Evolutionary conservation across 2,329 filamentous ascomycete species (phyloP).

Genomic region (Alternaria burnsii): DNA sequence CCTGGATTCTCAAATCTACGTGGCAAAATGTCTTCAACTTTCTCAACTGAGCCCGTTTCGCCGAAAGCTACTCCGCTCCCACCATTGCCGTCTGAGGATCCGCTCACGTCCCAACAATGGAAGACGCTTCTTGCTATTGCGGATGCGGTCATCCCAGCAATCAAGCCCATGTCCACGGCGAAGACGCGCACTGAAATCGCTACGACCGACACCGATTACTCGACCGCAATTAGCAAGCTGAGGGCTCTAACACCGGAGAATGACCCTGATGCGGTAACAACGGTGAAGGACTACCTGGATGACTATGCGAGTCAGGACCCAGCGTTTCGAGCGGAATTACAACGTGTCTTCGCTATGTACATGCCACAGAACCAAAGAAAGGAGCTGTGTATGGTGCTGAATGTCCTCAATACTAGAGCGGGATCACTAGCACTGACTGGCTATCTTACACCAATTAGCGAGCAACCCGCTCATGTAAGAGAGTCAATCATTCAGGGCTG

Average conservation of each 20-base stretch:
- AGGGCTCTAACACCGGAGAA: slow-evolving; percentile 33
- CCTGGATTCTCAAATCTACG: slow-evolving; percentile 8
- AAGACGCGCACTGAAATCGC: slow-evolving; percentile 54
- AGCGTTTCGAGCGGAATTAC: slow-evolving; percentile 61
- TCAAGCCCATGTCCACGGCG: slow-evolving; percentile 55
- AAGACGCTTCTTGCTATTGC: slow-evolving; percentile 64
- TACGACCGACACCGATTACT: slow-evolving; percentile 62
- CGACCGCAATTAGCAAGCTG: slow-evolving; percentile 53
- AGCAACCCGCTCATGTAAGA: slow-evolving; percentile 68
- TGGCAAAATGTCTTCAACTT: slow-evolving; percentile 36
- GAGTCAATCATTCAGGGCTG: slow-evolving; percentile 70
- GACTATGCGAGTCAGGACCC: slow-evolving; percentile 62
- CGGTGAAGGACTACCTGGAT: slow-evolving; percentile 63
- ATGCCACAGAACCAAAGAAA: slow-evolving; percentile 60
- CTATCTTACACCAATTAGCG: slow-evolving; percentile 67
- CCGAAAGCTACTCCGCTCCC: slow-evolving; percentile 56
- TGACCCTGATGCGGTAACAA: slow-evolving; percentile 49
- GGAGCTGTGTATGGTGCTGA: slow-evolving; percentile 62
- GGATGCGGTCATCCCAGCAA: slow-evolving; percentile 67
- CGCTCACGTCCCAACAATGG: slow-evolving; percentile 67
- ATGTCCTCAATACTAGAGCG: slow-evolving; percentile 64
- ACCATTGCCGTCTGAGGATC: slow-evolving; percentile 56
- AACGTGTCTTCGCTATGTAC: slow-evolving; percentile 58
- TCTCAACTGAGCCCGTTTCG: slow-evolving; percentile 36
- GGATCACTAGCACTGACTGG: slow-evolving; percentile 74